phyloP scores from a whole-genome alignment of 371 early-diverging fungal genomes.

The Mortierella polycephala region DNA sequence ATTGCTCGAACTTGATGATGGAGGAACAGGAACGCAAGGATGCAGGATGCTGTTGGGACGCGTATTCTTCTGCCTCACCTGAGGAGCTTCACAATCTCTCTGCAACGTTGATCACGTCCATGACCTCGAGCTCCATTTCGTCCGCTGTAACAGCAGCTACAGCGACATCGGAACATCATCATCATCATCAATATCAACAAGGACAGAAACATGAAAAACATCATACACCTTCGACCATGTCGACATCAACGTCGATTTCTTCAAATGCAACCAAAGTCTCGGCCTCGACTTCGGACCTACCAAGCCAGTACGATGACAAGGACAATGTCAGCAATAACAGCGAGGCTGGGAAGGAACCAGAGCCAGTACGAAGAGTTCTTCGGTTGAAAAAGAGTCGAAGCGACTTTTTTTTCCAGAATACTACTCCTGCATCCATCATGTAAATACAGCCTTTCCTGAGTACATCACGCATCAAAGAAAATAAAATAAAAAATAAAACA shows the following conservation, averaged over 20 bases:
- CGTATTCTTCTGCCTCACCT: conserved; percentile 32
- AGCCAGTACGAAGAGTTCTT: conserved; percentile 12
- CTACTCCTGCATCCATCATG: conserved; percentile 51
- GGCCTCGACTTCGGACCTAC: conserved; percentile 9
- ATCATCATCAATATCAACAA: not conserved
- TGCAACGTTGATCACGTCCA: conserved; percentile 16
- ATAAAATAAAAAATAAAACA: not conserved
- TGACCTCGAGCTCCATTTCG: conserved; percentile 3
- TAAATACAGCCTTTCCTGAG: not conserved
- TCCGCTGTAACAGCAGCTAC: not conserved
- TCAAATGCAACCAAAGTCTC: conserved; percentile 19
- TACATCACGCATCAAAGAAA: not conserved
- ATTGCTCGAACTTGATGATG: conserved; percentile 41
- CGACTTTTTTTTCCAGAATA: conserved; percentile 51
- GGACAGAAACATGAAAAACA: too few relatives aligned
- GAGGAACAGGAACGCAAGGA: conserved; percentile 46
- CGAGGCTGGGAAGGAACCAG: not conserved
- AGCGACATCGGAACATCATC: not conserved
- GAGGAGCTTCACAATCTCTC: conserved; percentile 32
- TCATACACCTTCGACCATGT: not conserved
- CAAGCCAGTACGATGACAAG: not conserved
- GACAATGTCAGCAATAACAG: not conserved
- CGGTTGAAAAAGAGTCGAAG: conserved; percentile 47
- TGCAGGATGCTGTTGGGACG: conserved; percentile 45
- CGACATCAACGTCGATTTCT: conserved; percentile 12